Conservation (phyloP, 805 yeast genomes). For the Suhomyces vadensis region DNA sequence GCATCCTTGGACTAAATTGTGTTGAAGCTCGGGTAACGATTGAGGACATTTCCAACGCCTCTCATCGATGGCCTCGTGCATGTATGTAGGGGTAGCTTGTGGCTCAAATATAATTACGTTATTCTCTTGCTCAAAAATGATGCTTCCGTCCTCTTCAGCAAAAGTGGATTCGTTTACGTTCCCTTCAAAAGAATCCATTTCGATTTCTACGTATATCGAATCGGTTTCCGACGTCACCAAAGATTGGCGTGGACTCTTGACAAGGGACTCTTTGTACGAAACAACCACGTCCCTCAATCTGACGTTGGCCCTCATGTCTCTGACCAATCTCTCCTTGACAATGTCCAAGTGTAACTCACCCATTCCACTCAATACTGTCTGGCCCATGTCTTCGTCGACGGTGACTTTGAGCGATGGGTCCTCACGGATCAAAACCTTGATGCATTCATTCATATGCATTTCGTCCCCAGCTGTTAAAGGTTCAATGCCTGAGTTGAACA, state of each 20-base stretch:
- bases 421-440: constrained; percentile 68
- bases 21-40: constrained; percentile 51
- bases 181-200: constrained; percentile 41
- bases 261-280: constrained; percentile 76
- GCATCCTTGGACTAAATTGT: constrained; percentile 57
- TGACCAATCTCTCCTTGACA: constrained; percentile 73
- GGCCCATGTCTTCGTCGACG: constrained; percentile 83
- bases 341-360: constrained; percentile 95
- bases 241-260: constrained; percentile 1
- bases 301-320: constrained; percentile 79
- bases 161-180: constrained; percentile 28
- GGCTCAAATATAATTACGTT: constrained; percentile 44
- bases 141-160: constrained; percentile 43
- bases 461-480: constrained; percentile 83
- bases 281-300: constrained; percentile 83
- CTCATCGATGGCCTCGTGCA: constrained; percentile 27
- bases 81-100: constrained; percentile 26
- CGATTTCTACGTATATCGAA: constrained; percentile 24
- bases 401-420: constrained; percentile 83
- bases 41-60: constrained; percentile 52
- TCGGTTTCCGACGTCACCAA: constrained; percentile 17
- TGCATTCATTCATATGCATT: constrained; percentile 68
- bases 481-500: constrained; percentile 80
- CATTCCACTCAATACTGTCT: constrained; percentile 90
- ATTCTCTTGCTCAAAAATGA: constrained; percentile 47